Evolutionary conservation across 805 yeast genomes (phyloP).

Genomic region (Metschnikowia anglica): DNA sequence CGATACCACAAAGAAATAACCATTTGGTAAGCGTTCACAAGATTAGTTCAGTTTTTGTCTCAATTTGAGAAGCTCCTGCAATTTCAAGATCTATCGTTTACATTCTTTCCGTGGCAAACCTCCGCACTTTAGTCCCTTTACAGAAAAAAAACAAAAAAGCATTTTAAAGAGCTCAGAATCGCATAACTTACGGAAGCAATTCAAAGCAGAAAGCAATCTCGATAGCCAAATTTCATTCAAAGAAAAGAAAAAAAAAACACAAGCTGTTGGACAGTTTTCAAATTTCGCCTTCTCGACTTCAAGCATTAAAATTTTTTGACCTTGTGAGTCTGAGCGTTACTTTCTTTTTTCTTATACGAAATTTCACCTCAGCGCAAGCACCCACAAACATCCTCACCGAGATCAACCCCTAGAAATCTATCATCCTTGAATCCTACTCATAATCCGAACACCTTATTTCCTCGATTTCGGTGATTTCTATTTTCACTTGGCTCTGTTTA

Average conservation of each 20-base stretch:
- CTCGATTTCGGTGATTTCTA: too few relatives aligned
- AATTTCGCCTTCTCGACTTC: background rate
- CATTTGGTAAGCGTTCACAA: too few relatives aligned
- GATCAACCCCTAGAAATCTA: too few relatives aligned
- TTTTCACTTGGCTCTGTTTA: too few relatives aligned
- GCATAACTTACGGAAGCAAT: background rate
- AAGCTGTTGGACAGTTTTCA: background rate
- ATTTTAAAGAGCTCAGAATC: background rate
- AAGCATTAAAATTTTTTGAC: background rate
- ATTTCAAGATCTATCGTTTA: background rate
- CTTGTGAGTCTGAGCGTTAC: background rate
- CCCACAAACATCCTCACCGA: background rate
- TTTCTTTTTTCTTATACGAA: background rate
- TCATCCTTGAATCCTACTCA: too few relatives aligned
- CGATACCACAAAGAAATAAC: too few relatives aligned
- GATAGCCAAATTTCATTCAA: background rate
- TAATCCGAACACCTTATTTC: too few relatives aligned
- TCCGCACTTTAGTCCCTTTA: background rate
- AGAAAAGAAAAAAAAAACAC: background rate
- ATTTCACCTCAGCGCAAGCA: background rate
- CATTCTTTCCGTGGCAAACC: background rate
- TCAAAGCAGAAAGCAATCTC: background rate
- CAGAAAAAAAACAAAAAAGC: background rate
- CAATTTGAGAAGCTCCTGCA: background rate
- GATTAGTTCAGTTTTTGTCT: too few relatives aligned